Base-by-base conservation (phyloP, 306 rosid species). In the Trifolium dubium region DNA sequence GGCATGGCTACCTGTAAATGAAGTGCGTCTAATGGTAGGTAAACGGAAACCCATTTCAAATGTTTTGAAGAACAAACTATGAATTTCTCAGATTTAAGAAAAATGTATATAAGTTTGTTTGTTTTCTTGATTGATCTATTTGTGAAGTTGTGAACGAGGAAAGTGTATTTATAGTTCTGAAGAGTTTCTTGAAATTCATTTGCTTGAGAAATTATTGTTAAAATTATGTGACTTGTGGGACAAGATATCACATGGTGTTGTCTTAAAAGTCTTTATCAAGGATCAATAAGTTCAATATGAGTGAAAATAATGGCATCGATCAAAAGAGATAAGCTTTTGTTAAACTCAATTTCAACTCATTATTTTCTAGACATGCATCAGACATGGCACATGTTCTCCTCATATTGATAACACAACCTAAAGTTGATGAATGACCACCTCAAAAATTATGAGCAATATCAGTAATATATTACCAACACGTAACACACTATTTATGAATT, bases 201-300 rank as follows among this genome's bases (percentile, higher is more conserved):
- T 32, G 2, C 35, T 53, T 4, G 19, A 34, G 74, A 43, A 59
- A 30, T 30, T n/a, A 44, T 46, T 54, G 67, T 19, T 15, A n/a
- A 65, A 56, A 56, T 5, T 9, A 40, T 10, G 61, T 67, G 73
- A 31, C 23, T 46, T 37, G 50, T 64, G 74, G 32, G 73, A 39
- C 10, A 43, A 47, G 28, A 32, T 39, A 50, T 79, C 76, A 79
- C 75, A 67, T 73, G 83, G 60, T 8, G 2, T 35, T 74, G 76
- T 50, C 79, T 67, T 10, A 30, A 37, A 58, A 10, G 37, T 14
- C 15, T 10, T 37, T 10, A 58, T 69, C 13, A 6, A 29, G 29
- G 40, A 14, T 30, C 44, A 49, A 6, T 23, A 54, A 37, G 14
- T 71, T 54, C 28, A 19, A 13, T 12, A 18, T 54, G 65, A 51